Percentiles rank a stretch among this genome's conserved stretches.
phyloP scores from a whole-genome alignment of 129 eudicot genomes.

The Centrapalus pauciflorus region DNA sequence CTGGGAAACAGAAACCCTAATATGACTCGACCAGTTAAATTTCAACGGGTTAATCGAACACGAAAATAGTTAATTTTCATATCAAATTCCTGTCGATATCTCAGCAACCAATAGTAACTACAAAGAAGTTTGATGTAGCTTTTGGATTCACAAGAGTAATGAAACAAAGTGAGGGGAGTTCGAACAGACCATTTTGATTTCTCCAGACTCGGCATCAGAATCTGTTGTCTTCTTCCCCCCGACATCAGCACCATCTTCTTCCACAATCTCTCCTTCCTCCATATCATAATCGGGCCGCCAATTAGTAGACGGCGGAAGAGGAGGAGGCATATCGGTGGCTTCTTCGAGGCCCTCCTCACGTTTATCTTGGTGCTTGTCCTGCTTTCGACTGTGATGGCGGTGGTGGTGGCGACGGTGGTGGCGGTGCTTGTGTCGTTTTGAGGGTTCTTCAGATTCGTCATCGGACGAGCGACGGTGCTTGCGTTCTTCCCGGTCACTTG shows the following conservation, averaged over 20 bases:
- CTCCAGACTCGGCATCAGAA: slow-evolving; percentile 75
- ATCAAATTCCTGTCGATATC: slow-evolving; percentile 1
- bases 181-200: slow-evolving; percentile 61
- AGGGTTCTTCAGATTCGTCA: slow-evolving; percentile 62
- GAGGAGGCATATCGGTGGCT: slow-evolving; percentile 5
- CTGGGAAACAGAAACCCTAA: slow-evolving; percentile 22
- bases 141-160: neutral
- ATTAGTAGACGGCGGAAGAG: slow-evolving; percentile 8
- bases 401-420: slow-evolving; percentile 52
- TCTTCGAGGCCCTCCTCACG: slow-evolving; percentile 22
- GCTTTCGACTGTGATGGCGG: slow-evolving; percentile 41
- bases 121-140: neutral
- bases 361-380: slow-evolving; percentile 35
- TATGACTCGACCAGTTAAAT: slow-evolving; percentile 9
- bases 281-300: slow-evolving; percentile 62
- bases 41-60: neutral
- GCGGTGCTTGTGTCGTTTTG: slow-evolving; percentile 79
- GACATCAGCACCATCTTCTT: slow-evolving; percentile 43
- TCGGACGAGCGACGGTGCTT: slow-evolving; percentile 70
- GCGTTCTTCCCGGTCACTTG: slow-evolving; percentile 52
- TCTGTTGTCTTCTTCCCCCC: slow-evolving; percentile 20
- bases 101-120: slow-evolving; percentile 9
- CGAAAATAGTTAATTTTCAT: neutral
- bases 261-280: slow-evolving; percentile 99
- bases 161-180: slow-evolving; percentile 8